These are phyloP conservation scores for Spathaspora sp. DNA, from an alignment of 1,139 yeast genomes.

Conservation along the genomic window DNA sequence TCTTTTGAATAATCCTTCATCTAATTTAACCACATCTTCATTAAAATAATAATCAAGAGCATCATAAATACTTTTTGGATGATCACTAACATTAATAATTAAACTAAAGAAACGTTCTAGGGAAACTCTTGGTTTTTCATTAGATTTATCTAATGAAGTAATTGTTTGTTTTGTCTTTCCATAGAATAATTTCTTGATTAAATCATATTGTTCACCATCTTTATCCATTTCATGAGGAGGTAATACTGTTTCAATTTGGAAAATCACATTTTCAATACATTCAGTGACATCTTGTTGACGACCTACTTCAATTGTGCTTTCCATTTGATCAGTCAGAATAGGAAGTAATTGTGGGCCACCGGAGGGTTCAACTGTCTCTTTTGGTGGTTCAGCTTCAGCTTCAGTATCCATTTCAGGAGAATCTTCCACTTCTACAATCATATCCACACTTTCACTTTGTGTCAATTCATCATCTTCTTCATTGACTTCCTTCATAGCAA, in stretches of 20 bases:
- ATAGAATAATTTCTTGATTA: slow-evolving; percentile 75
- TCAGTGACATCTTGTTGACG: slow-evolving; percentile 97
- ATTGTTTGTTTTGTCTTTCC: slow-evolving; percentile 58
- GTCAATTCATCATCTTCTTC: slow-evolving; percentile 9
- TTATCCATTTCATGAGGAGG: slow-evolving; percentile 63
- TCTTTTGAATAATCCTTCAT: slow-evolving; percentile 72
- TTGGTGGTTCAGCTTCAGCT: no score
- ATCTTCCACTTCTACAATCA: not conserved
- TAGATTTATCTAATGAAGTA: slow-evolving; percentile 27
- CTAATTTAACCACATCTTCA: slow-evolving; percentile 69
- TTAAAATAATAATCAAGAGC: slow-evolving; percentile 84
- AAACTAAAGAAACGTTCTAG: slow-evolving; percentile 77
- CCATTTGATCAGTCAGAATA: slow-evolving; percentile 64
- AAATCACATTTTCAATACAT: slow-evolving; percentile 92
- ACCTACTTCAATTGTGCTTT: slow-evolving; percentile 74
- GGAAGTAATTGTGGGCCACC: slow-evolving; percentile 24
- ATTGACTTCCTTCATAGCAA: slow-evolving; percentile 11
- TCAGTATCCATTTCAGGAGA: not conserved
- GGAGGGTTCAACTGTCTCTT: slow-evolving; percentile 10
- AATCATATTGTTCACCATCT: slow-evolving; percentile 81
- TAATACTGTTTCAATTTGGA: slow-evolving; percentile 88
- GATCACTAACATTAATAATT: slow-evolving; percentile 82
- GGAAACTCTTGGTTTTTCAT: slow-evolving; percentile 46
- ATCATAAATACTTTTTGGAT: slow-evolving; percentile 85
- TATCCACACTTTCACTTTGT: slow-evolving; percentile 6